Evolutionary conservation across 2,329 filamentous ascomycete species (phyloP).

Genomic region (Arthrobotrys megalospora): DNA sequence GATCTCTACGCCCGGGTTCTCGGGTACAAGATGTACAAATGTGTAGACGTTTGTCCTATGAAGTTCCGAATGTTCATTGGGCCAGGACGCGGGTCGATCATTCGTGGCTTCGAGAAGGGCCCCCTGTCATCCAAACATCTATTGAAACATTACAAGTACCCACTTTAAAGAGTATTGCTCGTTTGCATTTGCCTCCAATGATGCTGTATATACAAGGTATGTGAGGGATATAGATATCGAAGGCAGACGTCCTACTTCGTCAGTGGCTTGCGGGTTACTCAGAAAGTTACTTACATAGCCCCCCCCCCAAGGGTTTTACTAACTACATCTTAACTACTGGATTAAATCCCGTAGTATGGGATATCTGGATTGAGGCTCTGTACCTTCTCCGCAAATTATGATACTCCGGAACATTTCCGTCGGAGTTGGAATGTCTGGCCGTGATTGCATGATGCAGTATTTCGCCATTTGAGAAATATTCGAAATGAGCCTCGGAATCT

Average conservation of each 20-base stretch:
- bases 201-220: neutral
- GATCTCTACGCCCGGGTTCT: neutral
- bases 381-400: neutral
- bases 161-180: neutral
- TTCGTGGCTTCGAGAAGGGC: neutral
- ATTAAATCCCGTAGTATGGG: neutral
- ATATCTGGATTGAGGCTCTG: neutral
- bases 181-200: neutral
- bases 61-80: neutral
- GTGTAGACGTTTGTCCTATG: neutral
- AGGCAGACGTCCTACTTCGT: neutral
- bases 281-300: neutral
- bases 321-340: neutral
- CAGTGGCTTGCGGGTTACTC: neutral
- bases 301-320: neutral
- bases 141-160: neutral
- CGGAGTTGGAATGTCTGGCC: neutral
- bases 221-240: neutral
- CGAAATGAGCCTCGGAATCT: conserved; percentile 1
- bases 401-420: neutral
- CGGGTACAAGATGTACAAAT: neutral
- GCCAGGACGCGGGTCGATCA: too few relatives aligned
- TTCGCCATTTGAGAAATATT: neutral
- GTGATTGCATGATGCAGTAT: conserved; percentile 14
- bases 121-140: neutral